These are phyloP conservation scores for Pelargonium exstipulatum DNA, from an alignment of 441 rosid genomes.

Conservation along the genomic window DNA sequence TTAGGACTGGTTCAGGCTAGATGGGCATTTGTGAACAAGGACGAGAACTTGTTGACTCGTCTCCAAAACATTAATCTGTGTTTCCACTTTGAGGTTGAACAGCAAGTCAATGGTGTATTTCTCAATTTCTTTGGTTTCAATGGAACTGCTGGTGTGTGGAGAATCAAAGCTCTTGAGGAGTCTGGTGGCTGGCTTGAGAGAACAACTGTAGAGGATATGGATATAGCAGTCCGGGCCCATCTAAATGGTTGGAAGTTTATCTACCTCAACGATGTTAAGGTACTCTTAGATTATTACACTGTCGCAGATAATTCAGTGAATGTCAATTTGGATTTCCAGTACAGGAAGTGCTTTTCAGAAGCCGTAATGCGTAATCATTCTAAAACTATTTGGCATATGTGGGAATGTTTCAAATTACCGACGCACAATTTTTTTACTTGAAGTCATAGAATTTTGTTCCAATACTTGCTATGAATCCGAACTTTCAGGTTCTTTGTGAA, in stretches of 20 bases:
- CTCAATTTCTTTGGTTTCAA: constrained; percentile 90
- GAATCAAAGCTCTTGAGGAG: constrained; percentile 84
- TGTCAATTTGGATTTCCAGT: background rate
- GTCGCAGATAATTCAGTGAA: background rate
- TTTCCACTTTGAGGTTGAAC: constrained; percentile 95
- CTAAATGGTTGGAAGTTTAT: constrained; percentile 93
- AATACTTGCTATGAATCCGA: background rate
- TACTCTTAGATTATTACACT: constrained; percentile 19
- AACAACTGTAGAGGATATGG: constrained; percentile 96
- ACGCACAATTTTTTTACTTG: background rate
- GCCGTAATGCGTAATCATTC: background rate
- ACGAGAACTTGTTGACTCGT: constrained; percentile 86
- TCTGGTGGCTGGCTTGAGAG: constrained; percentile 97
- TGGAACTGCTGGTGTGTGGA: constrained; percentile 98
- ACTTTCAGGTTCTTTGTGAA: constrained; percentile 73
- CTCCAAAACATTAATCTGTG: constrained; percentile 83
- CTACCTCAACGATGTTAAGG: constrained; percentile 89
- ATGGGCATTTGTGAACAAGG: constrained; percentile 90
- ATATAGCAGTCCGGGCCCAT: constrained; percentile 94
- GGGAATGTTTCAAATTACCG: no score
- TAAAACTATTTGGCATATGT: background rate
- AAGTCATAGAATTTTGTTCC: background rate
- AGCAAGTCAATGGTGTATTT: constrained; percentile 79
- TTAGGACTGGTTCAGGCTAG: constrained; percentile 89
- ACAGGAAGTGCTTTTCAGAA: no score